Conservation (phyloP, 2,329 filamentous ascomycete genomes). For the Penicillium sp. region DNA sequence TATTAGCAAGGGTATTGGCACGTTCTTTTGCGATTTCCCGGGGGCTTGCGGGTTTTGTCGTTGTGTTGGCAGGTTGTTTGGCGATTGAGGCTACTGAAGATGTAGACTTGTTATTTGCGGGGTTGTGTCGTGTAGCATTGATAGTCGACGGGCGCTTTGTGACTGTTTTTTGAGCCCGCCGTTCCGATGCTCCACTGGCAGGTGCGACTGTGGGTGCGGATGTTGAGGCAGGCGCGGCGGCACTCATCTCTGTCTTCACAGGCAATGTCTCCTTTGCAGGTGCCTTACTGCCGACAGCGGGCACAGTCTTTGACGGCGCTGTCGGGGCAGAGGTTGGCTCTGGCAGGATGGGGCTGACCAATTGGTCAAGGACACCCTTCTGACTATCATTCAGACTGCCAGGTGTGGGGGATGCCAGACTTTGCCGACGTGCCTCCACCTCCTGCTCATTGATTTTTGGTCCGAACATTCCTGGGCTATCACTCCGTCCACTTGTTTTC, state of each 20-base stretch:
- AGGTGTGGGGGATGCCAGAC: conserved; percentile 29
- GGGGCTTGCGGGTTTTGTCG: conserved; percentile 27
- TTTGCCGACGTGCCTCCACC: conserved; percentile 32
- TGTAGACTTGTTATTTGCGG: conserved; percentile 19
- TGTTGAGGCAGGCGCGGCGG: background rate
- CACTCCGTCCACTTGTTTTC: conserved; percentile 40
- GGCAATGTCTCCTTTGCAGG: conserved; percentile 15
- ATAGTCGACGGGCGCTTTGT: conserved; percentile 36
- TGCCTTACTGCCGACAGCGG: conserved; percentile 4
- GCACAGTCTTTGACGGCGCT: background rate
- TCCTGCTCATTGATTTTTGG: conserved; percentile 35
- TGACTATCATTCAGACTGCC: conserved; percentile 20
- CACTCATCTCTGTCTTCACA: conserved; percentile 19
- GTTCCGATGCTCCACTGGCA: conserved; percentile 11
- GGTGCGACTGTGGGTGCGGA: background rate
- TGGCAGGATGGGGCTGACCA: conserved; percentile 8
- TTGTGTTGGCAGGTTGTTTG: conserved; percentile 22
- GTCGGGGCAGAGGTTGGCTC: background rate
- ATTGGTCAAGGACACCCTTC: conserved; percentile 17
- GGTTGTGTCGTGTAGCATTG: conserved; percentile 26
- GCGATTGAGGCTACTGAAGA: conserved; percentile 11
- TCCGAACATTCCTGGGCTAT: conserved; percentile 29
- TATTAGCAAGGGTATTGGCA: conserved; percentile 28
- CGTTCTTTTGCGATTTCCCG: conserved; percentile 32
- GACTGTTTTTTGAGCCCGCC: conserved; percentile 23